Percentiles rank a stretch among this genome's conserved stretches.
Conservation (phyloP, 2,329 filamentous ascomycete genomes). For the Sporothrix curviconia region DNA sequence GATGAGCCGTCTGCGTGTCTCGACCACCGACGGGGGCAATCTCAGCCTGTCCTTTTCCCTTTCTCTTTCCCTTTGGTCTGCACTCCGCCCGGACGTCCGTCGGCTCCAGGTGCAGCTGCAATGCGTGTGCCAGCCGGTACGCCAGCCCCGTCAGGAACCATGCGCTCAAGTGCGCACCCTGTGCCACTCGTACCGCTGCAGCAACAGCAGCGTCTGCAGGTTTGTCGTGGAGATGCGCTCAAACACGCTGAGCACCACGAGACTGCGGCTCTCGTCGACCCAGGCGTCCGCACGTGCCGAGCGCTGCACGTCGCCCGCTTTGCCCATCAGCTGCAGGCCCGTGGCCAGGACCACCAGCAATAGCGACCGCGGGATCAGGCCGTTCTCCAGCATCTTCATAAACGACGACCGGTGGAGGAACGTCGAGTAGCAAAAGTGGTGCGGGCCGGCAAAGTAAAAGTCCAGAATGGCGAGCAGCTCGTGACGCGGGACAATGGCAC, state of each 20-base stretch:
- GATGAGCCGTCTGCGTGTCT: not conserved
- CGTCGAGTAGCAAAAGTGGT: slow-evolving; percentile 6
- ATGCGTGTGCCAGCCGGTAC: not conserved
- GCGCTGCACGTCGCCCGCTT: not conserved
- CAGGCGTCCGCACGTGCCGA: not conserved
- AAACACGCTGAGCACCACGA: slow-evolving; percentile 2
- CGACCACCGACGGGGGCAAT: not conserved
- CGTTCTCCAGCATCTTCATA: slow-evolving; percentile 6
- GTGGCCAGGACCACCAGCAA: slow-evolving; percentile 1
- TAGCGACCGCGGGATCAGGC: not conserved
- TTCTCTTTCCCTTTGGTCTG: too few relatives aligned
- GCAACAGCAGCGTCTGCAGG: not conserved
- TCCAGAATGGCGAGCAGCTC: not conserved
- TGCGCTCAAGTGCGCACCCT: slow-evolving; percentile 2
- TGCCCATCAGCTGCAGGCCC: not conserved
- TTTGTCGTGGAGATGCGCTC: slow-evolving; percentile 4
- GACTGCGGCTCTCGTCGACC: slow-evolving; percentile 3
- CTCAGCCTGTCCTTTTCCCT: too few relatives aligned
- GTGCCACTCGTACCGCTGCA: slow-evolving; percentile 10
- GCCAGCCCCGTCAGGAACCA: not conserved
- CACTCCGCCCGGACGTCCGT: not conserved
- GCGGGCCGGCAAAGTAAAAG: slow-evolving; percentile 9
- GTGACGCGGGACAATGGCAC: not conserved
- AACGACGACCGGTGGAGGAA: slow-evolving; percentile 4
- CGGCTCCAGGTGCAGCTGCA: slow-evolving; percentile 9